phyloP scores from a whole-genome alignment of 2,329 filamentous ascomycete species.

The Leptodontidium sp. region DNA sequence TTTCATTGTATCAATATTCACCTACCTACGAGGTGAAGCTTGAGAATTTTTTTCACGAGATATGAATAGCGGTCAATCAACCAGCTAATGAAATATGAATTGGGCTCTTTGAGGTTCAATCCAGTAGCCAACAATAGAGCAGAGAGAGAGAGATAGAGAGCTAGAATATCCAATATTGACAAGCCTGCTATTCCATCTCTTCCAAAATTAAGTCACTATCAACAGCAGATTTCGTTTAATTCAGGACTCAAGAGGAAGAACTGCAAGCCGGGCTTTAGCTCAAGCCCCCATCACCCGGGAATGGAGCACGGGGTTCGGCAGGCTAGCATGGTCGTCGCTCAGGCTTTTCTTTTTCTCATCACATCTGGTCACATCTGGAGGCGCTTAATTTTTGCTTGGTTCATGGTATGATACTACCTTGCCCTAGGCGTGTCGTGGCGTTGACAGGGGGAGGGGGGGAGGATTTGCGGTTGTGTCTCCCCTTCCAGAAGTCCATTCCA shows the following conservation, averaged over 20 bases:
- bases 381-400: neutral
- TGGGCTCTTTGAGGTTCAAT: too few species aligned
- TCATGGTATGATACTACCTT: neutral
- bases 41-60: neutral
- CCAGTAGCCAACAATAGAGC: too few species aligned
- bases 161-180: neutral
- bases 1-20: neutral
- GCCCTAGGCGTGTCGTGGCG: neutral
- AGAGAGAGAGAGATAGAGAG: neutral
- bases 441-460: neutral
- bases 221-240: slow-evolving; percentile 1
- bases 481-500: neutral
- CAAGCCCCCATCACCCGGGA: neutral
- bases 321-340: neutral
- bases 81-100: too few species aligned
- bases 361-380: slow-evolving; percentile 18
- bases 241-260: neutral
- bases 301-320: neutral
- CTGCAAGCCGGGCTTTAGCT: neutral
- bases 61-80: slow-evolving; percentile 4
- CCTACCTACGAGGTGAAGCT: neutral
- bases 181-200: neutral
- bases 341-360: neutral
- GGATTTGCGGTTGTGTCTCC: neutral
- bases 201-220: neutral